These are phyloP conservation scores for Phycomyces nitens DNA, from an alignment of 192 early-diverging fungal species.

Conservation along the genomic window DNA sequence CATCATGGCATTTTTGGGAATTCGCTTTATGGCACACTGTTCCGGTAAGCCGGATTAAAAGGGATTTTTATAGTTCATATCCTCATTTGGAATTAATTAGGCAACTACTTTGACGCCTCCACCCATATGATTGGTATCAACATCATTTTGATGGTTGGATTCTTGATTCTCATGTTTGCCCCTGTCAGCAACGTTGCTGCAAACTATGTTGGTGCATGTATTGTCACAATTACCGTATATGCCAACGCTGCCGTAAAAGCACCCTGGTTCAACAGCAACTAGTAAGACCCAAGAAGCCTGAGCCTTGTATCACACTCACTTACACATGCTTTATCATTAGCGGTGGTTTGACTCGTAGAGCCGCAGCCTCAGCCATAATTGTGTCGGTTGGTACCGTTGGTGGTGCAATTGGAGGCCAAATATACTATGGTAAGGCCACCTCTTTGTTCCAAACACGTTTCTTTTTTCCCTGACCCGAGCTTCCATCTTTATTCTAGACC, in stretches of 20 bases:
- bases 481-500: constrained; percentile 9
- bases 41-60: constrained; percentile 7
- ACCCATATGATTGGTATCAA: constrained; percentile 13
- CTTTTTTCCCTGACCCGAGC: neutral
- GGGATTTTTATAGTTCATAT: neutral
- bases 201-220: constrained; percentile 5
- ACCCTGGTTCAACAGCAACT: constrained; percentile 15
- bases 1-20: constrained; percentile 6
- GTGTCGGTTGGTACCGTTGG: constrained; percentile 27
- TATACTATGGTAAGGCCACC: constrained; percentile 17
- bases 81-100: neutral
- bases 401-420: constrained; percentile 31
- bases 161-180: constrained; percentile 13
- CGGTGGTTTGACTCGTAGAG: constrained; percentile 15
- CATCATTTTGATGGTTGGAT: neutral
- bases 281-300: neutral
- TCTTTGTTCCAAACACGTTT: neutral
- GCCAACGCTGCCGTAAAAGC: constrained; percentile 10
- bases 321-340: neutral
- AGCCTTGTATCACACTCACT: neutral
- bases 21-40: neutral
- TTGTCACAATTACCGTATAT: constrained; percentile 8
- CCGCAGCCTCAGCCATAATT: constrained; percentile 19
- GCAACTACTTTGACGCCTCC: constrained; percentile 2
- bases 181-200: neutral